Percentiles rank a stretch among this genome's conserved stretches.
Evolutionary conservation across 768 basidiomycete species (phyloP).

Genomic region (Suillus tomentosus): DNA sequence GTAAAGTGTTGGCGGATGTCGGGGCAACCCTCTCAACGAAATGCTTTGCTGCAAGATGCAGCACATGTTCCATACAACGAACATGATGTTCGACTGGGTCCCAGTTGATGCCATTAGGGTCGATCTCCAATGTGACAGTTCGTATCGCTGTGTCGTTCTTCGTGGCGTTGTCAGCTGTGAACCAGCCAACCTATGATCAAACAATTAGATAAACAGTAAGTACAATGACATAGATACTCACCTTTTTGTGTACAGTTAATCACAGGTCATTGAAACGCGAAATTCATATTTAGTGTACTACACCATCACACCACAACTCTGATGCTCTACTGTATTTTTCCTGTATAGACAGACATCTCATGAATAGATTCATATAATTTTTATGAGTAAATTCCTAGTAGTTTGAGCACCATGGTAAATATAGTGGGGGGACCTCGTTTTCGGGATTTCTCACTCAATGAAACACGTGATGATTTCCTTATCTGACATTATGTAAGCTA

Average conservation of each 20-base stretch:
- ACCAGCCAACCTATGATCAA: slow-evolving; percentile 28
- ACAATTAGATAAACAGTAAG: slow-evolving; percentile 12
- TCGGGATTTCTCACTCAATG: no score
- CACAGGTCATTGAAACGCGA: no score
- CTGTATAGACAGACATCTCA: background rate
- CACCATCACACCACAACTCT: no score
- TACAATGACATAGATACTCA: slow-evolving; percentile 6
- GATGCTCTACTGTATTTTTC: no score
- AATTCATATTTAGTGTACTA: no score
- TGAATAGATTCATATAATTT: no score
- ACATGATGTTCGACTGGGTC: slow-evolving; percentile 10
- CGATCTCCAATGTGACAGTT: slow-evolving; percentile 18
- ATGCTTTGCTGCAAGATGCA: slow-evolving; percentile 31
- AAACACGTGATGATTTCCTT: no score
- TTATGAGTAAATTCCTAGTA: no score
- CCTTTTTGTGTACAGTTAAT: slow-evolving; percentile 18
- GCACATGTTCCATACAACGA: slow-evolving; percentile 37
- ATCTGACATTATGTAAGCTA: no score
- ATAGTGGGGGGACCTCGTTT: no score
- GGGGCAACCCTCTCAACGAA: slow-evolving; percentile 31
- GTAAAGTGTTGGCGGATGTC: slow-evolving; percentile 7
- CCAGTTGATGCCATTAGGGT: slow-evolving; percentile 22
- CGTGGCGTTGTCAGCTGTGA: slow-evolving; percentile 32
- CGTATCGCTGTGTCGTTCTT: slow-evolving; percentile 29
- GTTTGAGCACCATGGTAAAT: no score